Evolutionary conservation across 2,329 filamentous ascomycete genomes (phyloP), one percentile per base, ranked within the genome.

Genomic region (Penicillium glabrum): DNA sequence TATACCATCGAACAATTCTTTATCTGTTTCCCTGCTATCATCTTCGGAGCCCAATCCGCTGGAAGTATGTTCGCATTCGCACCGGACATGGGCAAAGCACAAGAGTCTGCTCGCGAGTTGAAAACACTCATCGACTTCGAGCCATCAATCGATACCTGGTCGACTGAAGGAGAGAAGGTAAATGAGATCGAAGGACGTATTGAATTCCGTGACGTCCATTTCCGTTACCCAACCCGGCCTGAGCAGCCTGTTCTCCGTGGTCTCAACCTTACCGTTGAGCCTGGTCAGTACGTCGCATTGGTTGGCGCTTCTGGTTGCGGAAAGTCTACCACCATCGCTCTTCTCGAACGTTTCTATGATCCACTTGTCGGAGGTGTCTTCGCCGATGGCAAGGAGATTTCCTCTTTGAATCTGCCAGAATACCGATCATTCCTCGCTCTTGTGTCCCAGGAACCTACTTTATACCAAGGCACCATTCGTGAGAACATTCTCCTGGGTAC

Each of bases 391-490:
- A 85, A 87, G 61, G 90, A 96, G 60, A 90, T 98, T 67, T 88
- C 86, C 57, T 82, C 81, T 10, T 80, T 97, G 47, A 93, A 96
- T 67, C 80, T 96, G 69, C 92, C 90, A 74, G 86, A 92, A 53
- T 97, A 97, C 77, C 88, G 93, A 51, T 87, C 83, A 21, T 86
- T 87, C 72, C 84, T 98, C 61, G 89, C 93, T 0, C 87, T 99
- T 11, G 93, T 99, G 11, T 91, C 89, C 33, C 95, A 98, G 71
- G 95, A 98, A 72, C 93, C 95, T 0, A 96, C 93, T 0, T 79
- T 99, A 0, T 99, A 97, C 76, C 92, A 96, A 73, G 95, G 93
- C 43, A 93, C 89, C 0, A 91, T 99, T 68, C 85, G 83, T 62
- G 93, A 98, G 37, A 98, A 98, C 71, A 91, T 98, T 60, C 77